A percentile compares a stretch with the other conserved stretches of the same genome.
These are phyloP conservation scores for Balamuthia mandrillaris DNA, from an alignment of 208 protist species.

Conservation along the genomic window DNA sequence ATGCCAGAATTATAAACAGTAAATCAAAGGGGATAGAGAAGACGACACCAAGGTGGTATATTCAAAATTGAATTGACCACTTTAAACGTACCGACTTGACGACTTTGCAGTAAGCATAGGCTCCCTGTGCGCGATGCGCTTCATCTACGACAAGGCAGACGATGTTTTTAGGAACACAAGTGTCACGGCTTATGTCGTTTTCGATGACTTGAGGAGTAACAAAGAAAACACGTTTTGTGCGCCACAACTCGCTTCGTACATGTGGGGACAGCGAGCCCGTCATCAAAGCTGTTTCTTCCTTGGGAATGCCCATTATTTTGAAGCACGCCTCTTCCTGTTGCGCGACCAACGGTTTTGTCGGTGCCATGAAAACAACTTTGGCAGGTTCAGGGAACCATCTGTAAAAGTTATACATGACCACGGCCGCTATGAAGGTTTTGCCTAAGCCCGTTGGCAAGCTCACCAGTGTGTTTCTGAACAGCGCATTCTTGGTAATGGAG, in stretches of 20 bases:
- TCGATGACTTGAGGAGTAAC: constrained; percentile 66
- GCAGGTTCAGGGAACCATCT: constrained; percentile 65
- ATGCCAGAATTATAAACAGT: not conserved
- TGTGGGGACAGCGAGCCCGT: not conserved
- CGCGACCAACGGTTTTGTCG: constrained; percentile 67
- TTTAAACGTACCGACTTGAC: constrained; percentile 15
- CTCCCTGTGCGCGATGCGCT: constrained; percentile 69
- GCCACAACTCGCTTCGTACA: constrained; percentile 47
- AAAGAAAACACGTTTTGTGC: constrained; percentile 74
- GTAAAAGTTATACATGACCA: constrained; percentile 78
- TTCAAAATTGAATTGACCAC: not conserved
- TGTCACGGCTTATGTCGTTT: constrained; percentile 61
- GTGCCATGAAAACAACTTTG: constrained; percentile 77
- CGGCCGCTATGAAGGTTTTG: constrained; percentile 80
- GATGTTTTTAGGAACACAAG: constrained; percentile 39
- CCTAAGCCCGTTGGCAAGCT: constrained; percentile 78
- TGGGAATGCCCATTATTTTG: constrained; percentile 57
- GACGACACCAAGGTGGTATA: too few species aligned
- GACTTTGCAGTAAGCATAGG: constrained; percentile 64
- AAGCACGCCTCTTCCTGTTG: constrained; percentile 75
- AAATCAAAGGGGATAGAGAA: too few species aligned
- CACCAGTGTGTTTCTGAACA: constrained; percentile 74
- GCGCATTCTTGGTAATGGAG: constrained; percentile 29
- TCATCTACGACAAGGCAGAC: constrained; percentile 77
- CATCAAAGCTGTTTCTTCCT: constrained; percentile 35